Percentiles rank a stretch among this genome's conserved stretches.
Evolutionary conservation across 768 basidiomycete species (phyloP).

Genomic region (Suillus alpinus): DNA sequence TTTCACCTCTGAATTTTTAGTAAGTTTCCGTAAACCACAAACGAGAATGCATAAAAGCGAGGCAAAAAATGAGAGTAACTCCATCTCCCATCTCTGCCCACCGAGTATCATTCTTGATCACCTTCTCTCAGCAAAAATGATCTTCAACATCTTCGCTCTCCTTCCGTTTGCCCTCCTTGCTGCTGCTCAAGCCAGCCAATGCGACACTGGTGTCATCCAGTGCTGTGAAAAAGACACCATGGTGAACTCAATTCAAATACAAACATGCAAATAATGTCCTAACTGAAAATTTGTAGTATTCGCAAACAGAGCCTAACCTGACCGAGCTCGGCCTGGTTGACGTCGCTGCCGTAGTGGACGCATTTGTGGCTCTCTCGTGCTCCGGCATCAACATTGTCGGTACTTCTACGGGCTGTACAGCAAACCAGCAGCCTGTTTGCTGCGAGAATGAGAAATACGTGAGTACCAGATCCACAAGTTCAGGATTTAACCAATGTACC

Average conservation of each 20-base stretch:
- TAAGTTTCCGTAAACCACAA: background rate
- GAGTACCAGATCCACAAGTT: background rate
- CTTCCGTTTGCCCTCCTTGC: background rate
- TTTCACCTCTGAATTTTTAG: background rate
- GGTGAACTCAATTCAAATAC: background rate
- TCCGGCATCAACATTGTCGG: background rate
- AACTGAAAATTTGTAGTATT: background rate
- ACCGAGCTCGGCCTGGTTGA: background rate
- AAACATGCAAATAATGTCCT: background rate
- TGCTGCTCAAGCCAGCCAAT: background rate
- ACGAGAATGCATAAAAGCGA: background rate
- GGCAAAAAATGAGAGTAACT: background rate
- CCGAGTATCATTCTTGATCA: background rate
- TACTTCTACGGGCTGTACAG: background rate
- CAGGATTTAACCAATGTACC: background rate
- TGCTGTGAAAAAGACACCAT: background rate
- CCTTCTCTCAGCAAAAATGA: background rate
- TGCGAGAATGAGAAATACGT: conserved; percentile 4
- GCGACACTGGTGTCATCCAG: background rate
- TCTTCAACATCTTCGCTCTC: background rate
- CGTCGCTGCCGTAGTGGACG: background rate
- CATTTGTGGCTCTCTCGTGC: background rate
- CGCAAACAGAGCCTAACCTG: background rate
- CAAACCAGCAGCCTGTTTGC: conserved; percentile 3
- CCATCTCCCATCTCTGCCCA: background rate